Evolutionary conservation across 176 grass and related monocot genomes (phyloP).

Genomic region (Avena insularis): DNA sequence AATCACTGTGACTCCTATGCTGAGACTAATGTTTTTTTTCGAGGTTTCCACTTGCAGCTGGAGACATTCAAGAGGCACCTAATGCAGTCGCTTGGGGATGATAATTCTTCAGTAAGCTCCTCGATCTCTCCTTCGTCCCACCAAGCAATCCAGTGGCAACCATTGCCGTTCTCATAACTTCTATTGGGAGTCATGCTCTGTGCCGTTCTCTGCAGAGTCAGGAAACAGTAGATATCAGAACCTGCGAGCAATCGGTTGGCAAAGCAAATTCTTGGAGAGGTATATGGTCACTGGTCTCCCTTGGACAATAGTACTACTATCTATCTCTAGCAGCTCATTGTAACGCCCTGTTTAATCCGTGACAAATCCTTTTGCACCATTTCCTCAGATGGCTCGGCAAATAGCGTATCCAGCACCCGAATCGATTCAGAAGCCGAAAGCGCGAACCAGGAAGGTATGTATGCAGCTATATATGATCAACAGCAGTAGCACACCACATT

Average conservation of each 20-base stretch:
- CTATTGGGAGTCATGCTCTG: background rate
- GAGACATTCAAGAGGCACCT: constrained; percentile 93
- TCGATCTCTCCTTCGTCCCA: too few relatives aligned
- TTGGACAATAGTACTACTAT: too few relatives aligned
- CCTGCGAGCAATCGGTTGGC: constrained; percentile 47
- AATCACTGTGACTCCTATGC: background rate
- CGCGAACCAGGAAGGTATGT: constrained; percentile 71
- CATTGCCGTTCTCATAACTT: too few relatives aligned
- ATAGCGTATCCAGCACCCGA: constrained; percentile 40
- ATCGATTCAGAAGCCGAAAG: constrained; percentile 41
- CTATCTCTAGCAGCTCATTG: too few relatives aligned
- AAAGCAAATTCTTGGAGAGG: constrained; percentile 84
- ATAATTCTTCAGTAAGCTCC: constrained; percentile 53
- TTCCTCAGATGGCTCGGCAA: constrained; percentile 58
- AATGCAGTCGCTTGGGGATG: constrained; percentile 87
- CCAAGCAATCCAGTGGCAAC: too few relatives aligned
- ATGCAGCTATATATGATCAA: background rate
- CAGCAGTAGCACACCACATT: background rate
- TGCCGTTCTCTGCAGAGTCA: constrained; percentile 47
- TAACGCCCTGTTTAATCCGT: too few relatives aligned
- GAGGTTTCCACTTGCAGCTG: constrained; percentile 54
- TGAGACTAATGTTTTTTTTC: background rate
- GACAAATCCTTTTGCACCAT: background rate
- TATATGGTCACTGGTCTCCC: background rate
- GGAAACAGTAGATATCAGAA: constrained; percentile 78